A percentile compares a stretch with the other conserved stretches of the same genome.
phyloP scores from a whole-genome alignment of 768 basidiomycete genomes.

The Amyloporia xantha region DNA sequence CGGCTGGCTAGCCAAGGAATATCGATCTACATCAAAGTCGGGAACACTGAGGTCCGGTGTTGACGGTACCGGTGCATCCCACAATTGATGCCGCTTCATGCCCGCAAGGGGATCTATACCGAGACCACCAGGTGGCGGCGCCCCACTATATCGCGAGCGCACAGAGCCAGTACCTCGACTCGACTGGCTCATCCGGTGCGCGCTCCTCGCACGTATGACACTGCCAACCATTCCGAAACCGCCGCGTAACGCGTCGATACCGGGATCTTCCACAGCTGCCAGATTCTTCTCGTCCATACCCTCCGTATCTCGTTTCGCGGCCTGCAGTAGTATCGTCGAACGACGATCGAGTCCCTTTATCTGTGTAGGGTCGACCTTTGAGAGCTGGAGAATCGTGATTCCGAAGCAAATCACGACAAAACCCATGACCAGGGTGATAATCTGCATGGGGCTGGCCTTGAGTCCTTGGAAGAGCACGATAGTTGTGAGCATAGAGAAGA shows the following conservation, averaged over 20 bases:
- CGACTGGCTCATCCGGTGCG: constrained; percentile 25
- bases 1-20: constrained; percentile 28
- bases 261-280: constrained; percentile 76
- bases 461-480: constrained; percentile 89
- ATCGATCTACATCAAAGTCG: constrained; percentile 35
- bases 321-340: constrained; percentile 86
- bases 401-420: constrained; percentile 90
- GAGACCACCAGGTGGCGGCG: constrained; percentile 15
- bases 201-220: constrained; percentile 69
- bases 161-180: constrained; percentile 13
- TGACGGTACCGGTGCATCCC: constrained; percentile 77
- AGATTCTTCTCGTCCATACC: constrained; percentile 57
- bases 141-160: constrained; percentile 22
- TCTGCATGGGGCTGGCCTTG: constrained; percentile 63
- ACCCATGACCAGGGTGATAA: constrained; percentile 87
- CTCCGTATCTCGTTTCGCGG: constrained; percentile 68
- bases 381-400: constrained; percentile 93
- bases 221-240: constrained; percentile 89
- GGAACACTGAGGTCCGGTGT: constrained; percentile 3
- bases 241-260: constrained; percentile 87
- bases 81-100: constrained; percentile 76
- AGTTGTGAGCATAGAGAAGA: constrained; percentile 79
- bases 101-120: constrained; percentile 36
- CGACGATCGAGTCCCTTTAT: constrained; percentile 78
- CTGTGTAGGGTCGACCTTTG: constrained; percentile 82